Evolutionary conservation across 495 filamentous ascomycete genomes (phyloP).

Genomic region (Coniosporium apollinis): DNA sequence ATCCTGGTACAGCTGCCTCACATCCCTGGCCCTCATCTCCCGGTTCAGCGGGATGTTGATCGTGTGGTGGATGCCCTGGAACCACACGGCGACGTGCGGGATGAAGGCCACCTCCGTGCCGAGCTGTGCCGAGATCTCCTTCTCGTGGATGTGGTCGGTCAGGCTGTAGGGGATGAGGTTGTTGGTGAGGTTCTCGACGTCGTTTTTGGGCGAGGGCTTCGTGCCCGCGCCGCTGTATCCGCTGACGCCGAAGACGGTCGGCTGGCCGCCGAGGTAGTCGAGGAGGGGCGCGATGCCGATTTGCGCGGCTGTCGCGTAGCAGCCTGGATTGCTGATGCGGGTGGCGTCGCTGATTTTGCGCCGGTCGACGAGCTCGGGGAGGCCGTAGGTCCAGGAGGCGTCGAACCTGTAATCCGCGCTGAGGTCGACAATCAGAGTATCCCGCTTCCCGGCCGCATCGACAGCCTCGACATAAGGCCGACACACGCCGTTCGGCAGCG

Average conservation of each 20-base stretch:
- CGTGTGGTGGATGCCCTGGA: constrained; percentile 87
- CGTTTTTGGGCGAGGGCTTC: constrained; percentile 91
- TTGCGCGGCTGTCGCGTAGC: constrained; percentile 94
- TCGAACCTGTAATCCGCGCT: constrained; percentile 94
- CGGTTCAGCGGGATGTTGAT: constrained; percentile 77
- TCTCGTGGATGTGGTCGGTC: constrained; percentile 93
- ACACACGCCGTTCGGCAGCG: constrained; percentile 91
- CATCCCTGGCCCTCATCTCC: constrained; percentile 75
- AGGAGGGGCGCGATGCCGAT: constrained; percentile 76
- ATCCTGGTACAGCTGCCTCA: constrained; percentile 89
- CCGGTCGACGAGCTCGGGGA: constrained; percentile 73
- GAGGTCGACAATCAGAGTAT: constrained; percentile 78
- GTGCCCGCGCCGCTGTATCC: constrained; percentile 95
- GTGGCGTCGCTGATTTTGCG: constrained; percentile 65
- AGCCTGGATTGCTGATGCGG: constrained; percentile 86
- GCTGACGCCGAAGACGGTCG: constrained; percentile 81
- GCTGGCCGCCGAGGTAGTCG: constrained; percentile 59
- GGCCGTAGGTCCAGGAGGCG: constrained; percentile 80
- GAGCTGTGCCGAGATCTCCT: constrained; percentile 69
- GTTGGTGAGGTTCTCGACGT: constrained; percentile 69
- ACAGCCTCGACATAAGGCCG: constrained; percentile 92
- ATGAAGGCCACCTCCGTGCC: constrained; percentile 70
- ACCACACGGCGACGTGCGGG: constrained; percentile 93
- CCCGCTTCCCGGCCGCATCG: constrained; percentile 49
- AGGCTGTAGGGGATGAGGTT: constrained; percentile 89